phyloP scores from a whole-genome alignment of 441 rosid genomes.

The Theobroma grandiflorum region DNA sequence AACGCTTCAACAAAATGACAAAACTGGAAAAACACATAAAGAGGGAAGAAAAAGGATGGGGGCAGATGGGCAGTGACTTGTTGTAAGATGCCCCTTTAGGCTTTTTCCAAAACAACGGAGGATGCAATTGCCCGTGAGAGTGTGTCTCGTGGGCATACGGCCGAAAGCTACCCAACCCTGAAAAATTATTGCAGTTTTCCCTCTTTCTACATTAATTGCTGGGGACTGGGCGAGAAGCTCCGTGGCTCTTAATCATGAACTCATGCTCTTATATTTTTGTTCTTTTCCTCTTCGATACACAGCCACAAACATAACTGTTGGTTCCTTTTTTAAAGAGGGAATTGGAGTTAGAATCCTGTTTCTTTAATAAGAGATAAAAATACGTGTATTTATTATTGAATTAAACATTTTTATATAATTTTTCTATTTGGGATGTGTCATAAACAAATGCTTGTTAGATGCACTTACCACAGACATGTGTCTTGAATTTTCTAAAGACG shows the following conservation, averaged over 20 bases:
- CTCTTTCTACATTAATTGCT: slow-evolving; percentile 31
- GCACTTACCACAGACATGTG: too few relatives aligned
- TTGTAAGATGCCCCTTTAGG: slow-evolving; percentile 28
- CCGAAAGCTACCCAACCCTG: slow-evolving; percentile 36
- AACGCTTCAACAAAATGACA: slow-evolving; percentile 34
- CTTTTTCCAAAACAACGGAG: slow-evolving; percentile 41
- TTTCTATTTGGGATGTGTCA: too few relatives aligned
- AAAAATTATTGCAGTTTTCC: slow-evolving; percentile 38
- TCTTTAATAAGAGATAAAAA: too few relatives aligned
- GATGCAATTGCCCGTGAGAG: slow-evolving; percentile 49
- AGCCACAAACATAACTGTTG: background rate
- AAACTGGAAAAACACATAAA: slow-evolving; percentile 25
- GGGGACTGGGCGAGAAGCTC: background rate
- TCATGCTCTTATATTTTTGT: background rate
- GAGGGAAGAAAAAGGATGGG: background rate
- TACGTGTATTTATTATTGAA: too few relatives aligned
- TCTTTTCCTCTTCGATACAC: background rate
- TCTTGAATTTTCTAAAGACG: too few relatives aligned
- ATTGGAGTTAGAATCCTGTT: too few relatives aligned
- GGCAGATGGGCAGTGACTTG: background rate
- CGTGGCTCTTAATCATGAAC: slow-evolving; percentile 21
- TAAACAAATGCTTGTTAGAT: too few relatives aligned
- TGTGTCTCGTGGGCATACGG: slow-evolving; percentile 34
- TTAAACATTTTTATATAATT: too few relatives aligned
- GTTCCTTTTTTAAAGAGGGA: too few relatives aligned